Conservation (phyloP, 495 filamentous ascomycete species). For the Penicillium coprophilum region DNA sequence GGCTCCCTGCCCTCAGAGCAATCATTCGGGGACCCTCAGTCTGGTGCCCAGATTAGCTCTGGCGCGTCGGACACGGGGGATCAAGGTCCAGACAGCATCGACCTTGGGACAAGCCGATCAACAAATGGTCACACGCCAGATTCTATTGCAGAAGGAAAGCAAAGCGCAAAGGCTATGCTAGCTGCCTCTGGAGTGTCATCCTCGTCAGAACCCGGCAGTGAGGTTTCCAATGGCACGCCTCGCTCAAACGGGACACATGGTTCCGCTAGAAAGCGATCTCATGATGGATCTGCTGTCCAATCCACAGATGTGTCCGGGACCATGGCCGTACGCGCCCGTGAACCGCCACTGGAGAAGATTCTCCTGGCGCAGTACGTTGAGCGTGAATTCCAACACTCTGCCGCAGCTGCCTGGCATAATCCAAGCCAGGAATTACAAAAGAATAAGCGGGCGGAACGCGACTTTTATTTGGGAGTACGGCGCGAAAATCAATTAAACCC, state of each 20-base stretch:
- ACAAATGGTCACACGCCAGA: constrained; percentile 36
- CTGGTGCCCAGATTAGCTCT: constrained; percentile 30
- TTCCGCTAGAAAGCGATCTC: constrained; percentile 56
- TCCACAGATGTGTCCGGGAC: constrained; percentile 29
- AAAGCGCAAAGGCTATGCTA: constrained; percentile 58
- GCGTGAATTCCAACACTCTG: constrained; percentile 70
- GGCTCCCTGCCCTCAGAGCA: constrained; percentile 28
- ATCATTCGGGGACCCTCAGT: constrained; percentile 27
- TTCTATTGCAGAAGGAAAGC: constrained; percentile 55
- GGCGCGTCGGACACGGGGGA: constrained; percentile 25
- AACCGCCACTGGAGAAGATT: constrained; percentile 52
- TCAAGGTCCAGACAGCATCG: constrained; percentile 27
- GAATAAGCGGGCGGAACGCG: constrained; percentile 54
- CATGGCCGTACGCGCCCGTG: constrained; percentile 37
- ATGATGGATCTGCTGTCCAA: constrained; percentile 53
- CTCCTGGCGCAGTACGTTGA: constrained; percentile 74
- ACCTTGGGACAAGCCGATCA: constrained; percentile 24
- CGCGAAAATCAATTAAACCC: constrained; percentile 55
- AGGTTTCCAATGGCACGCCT: constrained; percentile 32
- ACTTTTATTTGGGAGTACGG: constrained; percentile 51
- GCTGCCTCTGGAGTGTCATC: constrained; percentile 45
- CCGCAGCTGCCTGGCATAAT: constrained; percentile 45
- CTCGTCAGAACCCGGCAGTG: constrained; percentile 27
- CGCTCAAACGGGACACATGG: constrained; percentile 44
- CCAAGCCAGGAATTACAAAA: constrained; percentile 49